These are phyloP conservation scores for Chaetothyriales sp. DNA, from an alignment of 2,329 filamentous ascomycete genomes.

Conservation along the genomic window DNA sequence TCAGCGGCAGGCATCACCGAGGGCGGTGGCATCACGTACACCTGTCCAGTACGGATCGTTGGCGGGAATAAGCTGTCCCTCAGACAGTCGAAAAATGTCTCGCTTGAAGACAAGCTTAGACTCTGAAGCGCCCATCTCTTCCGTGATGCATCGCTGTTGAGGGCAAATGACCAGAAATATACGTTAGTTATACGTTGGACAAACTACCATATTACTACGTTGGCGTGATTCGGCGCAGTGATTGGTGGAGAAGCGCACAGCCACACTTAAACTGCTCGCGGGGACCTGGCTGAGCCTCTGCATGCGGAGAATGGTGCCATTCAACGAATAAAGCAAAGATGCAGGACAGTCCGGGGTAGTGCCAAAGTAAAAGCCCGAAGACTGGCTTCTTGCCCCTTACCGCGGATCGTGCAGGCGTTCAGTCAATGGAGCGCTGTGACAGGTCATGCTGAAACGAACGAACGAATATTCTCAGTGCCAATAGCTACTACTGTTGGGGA, in stretches of 20 bases:
- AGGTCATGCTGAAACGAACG: too few relatives aligned
- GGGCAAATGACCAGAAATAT: neutral
- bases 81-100: conserved; percentile 92
- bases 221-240: neutral
- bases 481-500: too few relatives aligned
- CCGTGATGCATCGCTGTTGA: conserved; percentile 7
- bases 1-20: conserved; percentile 15
- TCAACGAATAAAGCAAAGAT: too few relatives aligned
- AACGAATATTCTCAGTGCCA: too few relatives aligned
- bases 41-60: conserved; percentile 89
- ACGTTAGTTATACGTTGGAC: neutral
- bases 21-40: conserved; percentile 39
- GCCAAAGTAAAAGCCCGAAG: too few relatives aligned
- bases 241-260: neutral
- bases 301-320: too few relatives aligned
- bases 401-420: too few relatives aligned
- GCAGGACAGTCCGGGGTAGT: too few relatives aligned
- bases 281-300: too few relatives aligned
- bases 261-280: neutral
- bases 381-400: too few relatives aligned
- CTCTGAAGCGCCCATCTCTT: conserved; percentile 84
- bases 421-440: too few relatives aligned
- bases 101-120: conserved; percentile 98
- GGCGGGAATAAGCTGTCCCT: conserved; percentile 72
- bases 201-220: neutral